Percentiles rank a stretch among this genome's conserved stretches.
Conservation (phyloP, 768 basidiomycete genomes). For the Lanmaoa pseudosensibilis region DNA sequence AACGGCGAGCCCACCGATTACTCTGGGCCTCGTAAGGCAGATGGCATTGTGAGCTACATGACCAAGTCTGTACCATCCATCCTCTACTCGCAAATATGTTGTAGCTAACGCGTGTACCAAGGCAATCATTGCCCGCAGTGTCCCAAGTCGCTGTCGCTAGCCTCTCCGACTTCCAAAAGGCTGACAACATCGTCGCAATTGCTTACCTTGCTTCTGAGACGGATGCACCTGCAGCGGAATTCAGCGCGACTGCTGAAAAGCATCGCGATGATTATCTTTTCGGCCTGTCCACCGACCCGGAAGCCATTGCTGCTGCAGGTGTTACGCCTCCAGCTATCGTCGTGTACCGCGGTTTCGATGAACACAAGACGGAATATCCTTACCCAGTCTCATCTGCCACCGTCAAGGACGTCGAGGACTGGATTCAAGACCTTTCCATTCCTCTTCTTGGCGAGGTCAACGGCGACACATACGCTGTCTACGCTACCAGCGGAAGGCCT, state of each 20-base stretch:
- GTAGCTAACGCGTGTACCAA: constrained; percentile 26
- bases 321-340: constrained; percentile 83
- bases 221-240: constrained; percentile 69
- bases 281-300: constrained; percentile 76
- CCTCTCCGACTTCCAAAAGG: constrained; percentile 79
- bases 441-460: constrained; percentile 91
- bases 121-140: constrained; percentile 94
- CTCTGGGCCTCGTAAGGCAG: constrained; percentile 85
- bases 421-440: constrained; percentile 80
- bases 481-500: constrained; percentile 80
- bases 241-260: constrained; percentile 76
- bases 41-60: constrained; percentile 97
- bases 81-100: background rate
- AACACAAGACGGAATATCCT: constrained; percentile 69
- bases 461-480: constrained; percentile 88
- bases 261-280: constrained; percentile 95
- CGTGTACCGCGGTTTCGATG: constrained; percentile 91
- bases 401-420: constrained; percentile 64
- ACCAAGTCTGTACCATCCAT: constrained; percentile 62
- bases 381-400: constrained; percentile 55
- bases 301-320: constrained; percentile 64
- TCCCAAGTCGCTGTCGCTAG: constrained; percentile 75
- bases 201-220: constrained; percentile 78
- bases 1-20: constrained; percentile 82
- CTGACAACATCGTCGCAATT: constrained; percentile 89